Evolutionary conservation across 441 rosid species (phyloP).

Genomic region (Theobroma grandiflorum): DNA sequence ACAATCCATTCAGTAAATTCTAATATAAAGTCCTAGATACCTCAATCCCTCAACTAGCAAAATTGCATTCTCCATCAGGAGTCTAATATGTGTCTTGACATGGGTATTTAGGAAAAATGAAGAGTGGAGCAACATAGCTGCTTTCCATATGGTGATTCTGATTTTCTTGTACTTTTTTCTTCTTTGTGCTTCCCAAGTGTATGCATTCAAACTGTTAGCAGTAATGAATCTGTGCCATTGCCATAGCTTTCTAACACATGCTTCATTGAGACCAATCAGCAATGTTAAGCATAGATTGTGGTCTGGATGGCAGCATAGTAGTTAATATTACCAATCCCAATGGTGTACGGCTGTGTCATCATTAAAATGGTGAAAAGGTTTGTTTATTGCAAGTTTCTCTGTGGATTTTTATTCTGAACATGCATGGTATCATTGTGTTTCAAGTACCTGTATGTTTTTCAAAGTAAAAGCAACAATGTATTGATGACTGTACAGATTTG

Average conservation of each 20-base stretch:
- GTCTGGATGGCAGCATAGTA: background rate
- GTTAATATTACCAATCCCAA: background rate
- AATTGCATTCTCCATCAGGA: background rate
- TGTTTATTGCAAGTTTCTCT: background rate
- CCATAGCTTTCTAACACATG: background rate
- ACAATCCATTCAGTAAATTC: background rate
- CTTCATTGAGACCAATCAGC: background rate
- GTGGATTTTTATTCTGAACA: background rate
- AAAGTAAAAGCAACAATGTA: background rate
- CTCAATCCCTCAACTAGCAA: background rate
- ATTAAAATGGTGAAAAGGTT: background rate
- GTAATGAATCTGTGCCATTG: background rate
- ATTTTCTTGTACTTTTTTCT: background rate
- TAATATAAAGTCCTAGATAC: background rate
- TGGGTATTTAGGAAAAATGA: background rate
- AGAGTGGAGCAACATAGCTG: background rate
- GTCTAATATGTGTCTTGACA: conserved; percentile 12
- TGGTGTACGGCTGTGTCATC: background rate
- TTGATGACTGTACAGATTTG: background rate
- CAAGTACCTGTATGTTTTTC: background rate
- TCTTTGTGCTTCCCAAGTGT: background rate
- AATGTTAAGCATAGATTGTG: background rate
- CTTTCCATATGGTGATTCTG: background rate
- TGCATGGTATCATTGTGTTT: background rate
- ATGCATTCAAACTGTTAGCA: background rate